These are phyloP conservation scores for Saksenaea oblongispora DNA, from an alignment of 371 early-diverging fungal genomes.

Conservation along the genomic window DNA sequence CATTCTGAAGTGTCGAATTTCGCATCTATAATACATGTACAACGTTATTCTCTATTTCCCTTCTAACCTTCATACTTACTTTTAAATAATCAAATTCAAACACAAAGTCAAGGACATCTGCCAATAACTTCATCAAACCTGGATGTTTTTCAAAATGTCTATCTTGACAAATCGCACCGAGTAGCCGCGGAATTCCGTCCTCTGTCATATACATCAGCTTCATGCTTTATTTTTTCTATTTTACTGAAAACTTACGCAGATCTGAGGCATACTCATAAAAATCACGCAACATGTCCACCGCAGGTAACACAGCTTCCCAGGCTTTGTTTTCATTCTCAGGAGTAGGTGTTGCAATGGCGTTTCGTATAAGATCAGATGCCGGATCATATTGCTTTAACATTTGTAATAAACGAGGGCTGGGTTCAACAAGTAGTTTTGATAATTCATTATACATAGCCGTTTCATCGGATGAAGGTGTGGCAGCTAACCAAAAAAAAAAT, in stretches of 20 bases:
- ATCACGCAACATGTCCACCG: constrained; percentile 74
- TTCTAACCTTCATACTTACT: constrained; percentile 50
- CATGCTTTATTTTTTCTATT: background rate
- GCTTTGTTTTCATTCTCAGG: constrained; percentile 84
- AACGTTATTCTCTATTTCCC: background rate
- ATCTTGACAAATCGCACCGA: constrained; percentile 71
- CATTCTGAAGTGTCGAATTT: constrained; percentile 93
- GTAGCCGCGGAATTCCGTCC: constrained; percentile 70
- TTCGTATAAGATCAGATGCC: constrained; percentile 41
- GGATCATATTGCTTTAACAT: constrained; percentile 55
- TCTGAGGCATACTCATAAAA: constrained; percentile 78
- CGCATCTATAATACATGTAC: constrained; percentile 61
- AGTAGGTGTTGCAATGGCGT: constrained; percentile 85
- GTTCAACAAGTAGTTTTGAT: constrained; percentile 46
- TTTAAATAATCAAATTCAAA: constrained; percentile 92
- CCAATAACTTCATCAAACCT: constrained; percentile 78
- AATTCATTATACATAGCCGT: constrained; percentile 49
- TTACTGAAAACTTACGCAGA: constrained; percentile 54
- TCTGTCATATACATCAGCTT: constrained; percentile 42
- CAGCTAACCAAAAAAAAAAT: constrained; percentile 18
- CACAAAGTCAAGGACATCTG: constrained; percentile 84
- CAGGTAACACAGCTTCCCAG: constrained; percentile 84
- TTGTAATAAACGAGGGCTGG: constrained; percentile 46
- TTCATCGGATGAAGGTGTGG: constrained; percentile 55
- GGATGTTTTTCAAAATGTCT: constrained; percentile 74